phyloP scores from a whole-genome alignment of 2,329 filamentous ascomycete genomes.

The Fusarium miscanthi region DNA sequence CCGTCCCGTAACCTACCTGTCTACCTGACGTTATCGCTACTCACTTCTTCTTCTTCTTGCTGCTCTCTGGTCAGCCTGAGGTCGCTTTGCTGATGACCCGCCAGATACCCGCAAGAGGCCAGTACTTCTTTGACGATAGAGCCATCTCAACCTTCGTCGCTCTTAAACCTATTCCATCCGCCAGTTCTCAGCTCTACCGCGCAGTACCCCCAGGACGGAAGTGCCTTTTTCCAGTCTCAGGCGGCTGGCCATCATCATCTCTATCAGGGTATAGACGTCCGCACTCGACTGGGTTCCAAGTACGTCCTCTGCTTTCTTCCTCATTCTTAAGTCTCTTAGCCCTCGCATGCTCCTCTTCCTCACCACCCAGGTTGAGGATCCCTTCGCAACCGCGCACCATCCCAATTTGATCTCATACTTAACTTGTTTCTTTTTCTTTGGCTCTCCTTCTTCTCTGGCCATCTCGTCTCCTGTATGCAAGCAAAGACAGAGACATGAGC shows the following conservation, averaged over 20 bases:
- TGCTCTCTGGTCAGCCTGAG: conserved; percentile 34
- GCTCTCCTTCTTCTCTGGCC: not conserved
- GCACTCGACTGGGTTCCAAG: conserved; percentile 66
- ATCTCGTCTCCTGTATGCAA: not conserved
- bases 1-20: conserved; percentile 30
- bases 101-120: conserved; percentile 67
- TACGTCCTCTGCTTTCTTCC: conserved; percentile 52
- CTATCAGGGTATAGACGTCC: conserved; percentile 63
- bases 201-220: conserved; percentile 62
- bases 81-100: conserved; percentile 43
- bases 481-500: conserved; percentile 1
- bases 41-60: conserved; percentile 20
- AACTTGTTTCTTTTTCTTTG: not conserved
- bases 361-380: not conserved
- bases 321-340: not conserved
- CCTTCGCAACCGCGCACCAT: conserved; percentile 3
- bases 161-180: conserved; percentile 64
- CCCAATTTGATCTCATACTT: not conserved
- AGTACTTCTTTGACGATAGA: conserved; percentile 65
- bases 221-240: conserved; percentile 61
- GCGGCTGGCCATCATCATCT: conserved; percentile 55
- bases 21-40: conserved; percentile 19
- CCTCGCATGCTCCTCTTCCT: conserved; percentile 5
- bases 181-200: conserved; percentile 58
- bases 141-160: conserved; percentile 61